Conservation (phyloP, 2,329 filamentous ascomycete genomes). For the Ceratocystis alfenasii region DNA sequence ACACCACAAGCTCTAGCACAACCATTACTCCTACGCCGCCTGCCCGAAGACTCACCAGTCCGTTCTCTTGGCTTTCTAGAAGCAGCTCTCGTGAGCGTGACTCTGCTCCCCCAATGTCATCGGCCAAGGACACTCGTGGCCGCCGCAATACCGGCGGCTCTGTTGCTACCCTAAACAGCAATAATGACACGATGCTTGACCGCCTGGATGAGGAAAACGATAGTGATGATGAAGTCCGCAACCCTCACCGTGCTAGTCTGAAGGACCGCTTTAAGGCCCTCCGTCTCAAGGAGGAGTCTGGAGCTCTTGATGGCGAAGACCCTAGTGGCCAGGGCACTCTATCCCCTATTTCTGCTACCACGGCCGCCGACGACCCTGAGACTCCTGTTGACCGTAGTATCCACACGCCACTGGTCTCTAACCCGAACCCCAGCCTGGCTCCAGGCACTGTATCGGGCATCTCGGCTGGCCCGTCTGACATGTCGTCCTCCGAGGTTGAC, state of each 20-base stretch:
- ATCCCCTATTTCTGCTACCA: constrained; percentile 20
- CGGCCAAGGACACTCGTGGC: constrained; percentile 39
- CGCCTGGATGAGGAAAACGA: constrained; percentile 63
- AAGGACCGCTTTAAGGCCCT: constrained; percentile 70
- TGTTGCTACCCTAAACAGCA: constrained; percentile 64
- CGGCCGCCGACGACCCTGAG: constrained; percentile 23
- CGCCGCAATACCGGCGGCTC: constrained; percentile 67
- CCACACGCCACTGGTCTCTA: constrained; percentile 42
- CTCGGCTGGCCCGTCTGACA: constrained; percentile 59
- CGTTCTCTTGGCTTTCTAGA: constrained; percentile 75
- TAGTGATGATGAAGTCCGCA: constrained; percentile 26
- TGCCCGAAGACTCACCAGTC: constrained; percentile 66
- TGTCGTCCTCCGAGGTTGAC: constrained; percentile 67
- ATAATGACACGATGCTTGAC: constrained; percentile 66
- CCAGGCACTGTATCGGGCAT: constrained; percentile 80
- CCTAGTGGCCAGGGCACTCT: constrained; percentile 40
- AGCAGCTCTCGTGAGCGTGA: constrained; percentile 29
- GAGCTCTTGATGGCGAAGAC: constrained; percentile 39
- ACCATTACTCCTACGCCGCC: constrained; percentile 30
- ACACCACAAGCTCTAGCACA: constrained; percentile 24
- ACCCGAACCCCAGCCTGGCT: constrained; percentile 57
- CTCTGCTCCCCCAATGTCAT: constrained; percentile 44
- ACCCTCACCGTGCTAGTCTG: constrained; percentile 45
- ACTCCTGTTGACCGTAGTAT: constrained; percentile 25
- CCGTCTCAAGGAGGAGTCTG: constrained; percentile 60